These are phyloP conservation scores for Dalechampia spathulata DNA, from an alignment of 441 rosid genomes.

Conservation along the genomic window DNA sequence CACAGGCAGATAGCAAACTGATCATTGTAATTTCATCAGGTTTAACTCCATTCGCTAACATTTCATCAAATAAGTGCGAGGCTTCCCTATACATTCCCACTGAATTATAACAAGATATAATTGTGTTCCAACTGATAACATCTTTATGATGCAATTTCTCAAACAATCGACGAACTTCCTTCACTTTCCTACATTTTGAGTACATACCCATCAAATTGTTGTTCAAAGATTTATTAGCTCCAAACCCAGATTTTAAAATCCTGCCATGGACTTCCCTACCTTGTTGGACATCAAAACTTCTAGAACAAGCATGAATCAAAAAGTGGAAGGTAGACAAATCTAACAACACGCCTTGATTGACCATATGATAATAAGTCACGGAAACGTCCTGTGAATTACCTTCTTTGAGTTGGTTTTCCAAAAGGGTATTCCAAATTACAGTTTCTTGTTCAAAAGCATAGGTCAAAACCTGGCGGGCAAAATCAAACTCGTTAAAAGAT, in stretches of 20 bases:
- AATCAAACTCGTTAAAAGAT: constrained; percentile 4
- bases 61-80: too few species aligned
- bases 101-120: constrained; percentile 15
- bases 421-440: constrained; percentile 13
- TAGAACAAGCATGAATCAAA: constrained; percentile 15
- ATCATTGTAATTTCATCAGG: too few species aligned
- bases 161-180: constrained; percentile 12
- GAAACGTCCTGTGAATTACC: constrained; percentile 3
- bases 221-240: constrained; percentile 13
- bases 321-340: constrained; percentile 10
- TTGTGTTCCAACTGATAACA: constrained; percentile 17
- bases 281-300: neutral
- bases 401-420: constrained; percentile 7
- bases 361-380: constrained; percentile 4
- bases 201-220: constrained; percentile 26
- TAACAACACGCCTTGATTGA: constrained; percentile 7
- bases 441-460: constrained; percentile 2
- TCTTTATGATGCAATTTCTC: constrained; percentile 3
- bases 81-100: too few species aligned
- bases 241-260: constrained; percentile 20
- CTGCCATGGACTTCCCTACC: constrained; percentile 25
- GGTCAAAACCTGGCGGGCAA: constrained; percentile 5
- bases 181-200: constrained; percentile 13
- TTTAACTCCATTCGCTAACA: too few species aligned
- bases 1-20: too few species aligned